Evolutionary conservation across 2,329 filamentous ascomycete genomes (phyloP).

Genomic region (Colletotrichum sp.): DNA sequence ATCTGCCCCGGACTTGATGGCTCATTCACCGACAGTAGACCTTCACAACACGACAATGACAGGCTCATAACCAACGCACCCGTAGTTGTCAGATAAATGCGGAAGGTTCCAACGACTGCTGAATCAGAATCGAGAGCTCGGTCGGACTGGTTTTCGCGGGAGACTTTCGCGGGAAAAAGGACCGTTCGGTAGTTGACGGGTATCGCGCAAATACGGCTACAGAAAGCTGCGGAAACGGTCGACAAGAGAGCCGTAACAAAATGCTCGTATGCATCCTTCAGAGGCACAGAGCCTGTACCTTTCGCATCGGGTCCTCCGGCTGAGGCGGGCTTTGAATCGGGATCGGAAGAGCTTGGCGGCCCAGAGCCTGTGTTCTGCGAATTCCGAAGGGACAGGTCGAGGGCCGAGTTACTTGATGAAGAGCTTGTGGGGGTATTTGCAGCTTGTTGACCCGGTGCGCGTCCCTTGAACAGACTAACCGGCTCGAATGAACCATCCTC

Average conservation of each 20-base stretch:
- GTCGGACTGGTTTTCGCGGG: conserved; percentile 5
- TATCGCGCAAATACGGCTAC: conserved; percentile 51
- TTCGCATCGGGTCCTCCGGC: conserved; percentile 35
- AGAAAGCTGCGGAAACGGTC: conserved; percentile 56
- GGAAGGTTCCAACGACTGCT: conserved; percentile 48
- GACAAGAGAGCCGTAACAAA: conserved; percentile 59
- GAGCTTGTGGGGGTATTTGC: conserved; percentile 53
- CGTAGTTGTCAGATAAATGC: conserved; percentile 60
- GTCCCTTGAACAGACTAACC: conserved; percentile 50
- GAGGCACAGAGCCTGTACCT: conserved; percentile 35
- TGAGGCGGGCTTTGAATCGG: conserved; percentile 27
- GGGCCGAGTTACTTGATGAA: conserved; percentile 43
- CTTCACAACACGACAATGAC: conserved; percentile 51
- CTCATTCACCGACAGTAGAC: conserved; percentile 53
- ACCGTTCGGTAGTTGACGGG: conserved; percentile 60
- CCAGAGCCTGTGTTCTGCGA: conserved; percentile 21
- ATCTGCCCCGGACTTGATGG: conserved; percentile 42
- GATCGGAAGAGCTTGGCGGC: conserved; percentile 30
- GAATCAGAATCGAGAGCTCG: neutral
- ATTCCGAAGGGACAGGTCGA: conserved; percentile 41
- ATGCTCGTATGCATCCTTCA: conserved; percentile 56
- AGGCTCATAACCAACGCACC: conserved; percentile 58
- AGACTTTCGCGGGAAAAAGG: conserved; percentile 38
- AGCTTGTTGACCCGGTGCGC: conserved; percentile 41
- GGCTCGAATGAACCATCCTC: conserved; percentile 60